A percentile compares a stretch with the other conserved stretches of the same genome.
These are phyloP conservation scores for Laguncularia racemosa DNA, from an alignment of 345 rosid genomes.

Conservation along the genomic window DNA sequence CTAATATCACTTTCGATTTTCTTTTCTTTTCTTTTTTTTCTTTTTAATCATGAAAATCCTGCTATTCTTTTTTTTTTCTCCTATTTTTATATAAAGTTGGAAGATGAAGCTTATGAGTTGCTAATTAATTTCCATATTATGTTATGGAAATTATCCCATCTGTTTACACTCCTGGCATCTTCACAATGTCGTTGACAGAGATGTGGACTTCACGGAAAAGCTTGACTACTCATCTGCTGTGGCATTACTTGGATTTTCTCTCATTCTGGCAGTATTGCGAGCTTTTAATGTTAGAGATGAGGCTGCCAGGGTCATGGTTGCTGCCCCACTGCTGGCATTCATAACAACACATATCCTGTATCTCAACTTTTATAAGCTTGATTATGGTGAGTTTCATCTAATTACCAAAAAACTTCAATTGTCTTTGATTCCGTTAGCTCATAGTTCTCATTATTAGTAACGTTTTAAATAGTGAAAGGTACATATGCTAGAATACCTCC, in stretches of 20 bases:
- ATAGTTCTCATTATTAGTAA: not conserved
- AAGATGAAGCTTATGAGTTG: too few relatives aligned
- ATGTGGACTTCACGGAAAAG: slow-evolving; percentile 76
- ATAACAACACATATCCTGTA: slow-evolving; percentile 76
- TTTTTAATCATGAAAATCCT: too few relatives aligned
- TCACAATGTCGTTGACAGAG: slow-evolving; percentile 31
- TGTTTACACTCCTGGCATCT: not conserved
- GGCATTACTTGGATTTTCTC: slow-evolving; percentile 53
- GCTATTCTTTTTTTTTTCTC: too few relatives aligned
- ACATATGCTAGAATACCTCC: too few relatives aligned
- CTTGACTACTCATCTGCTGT: slow-evolving; percentile 80
- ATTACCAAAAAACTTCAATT: not conserved
- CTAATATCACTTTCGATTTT: too few relatives aligned
- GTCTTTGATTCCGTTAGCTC: not conserved
- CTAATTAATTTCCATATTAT: too few relatives aligned
- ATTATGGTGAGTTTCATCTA: slow-evolving; percentile 43
- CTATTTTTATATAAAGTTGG: too few relatives aligned
- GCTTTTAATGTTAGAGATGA: slow-evolving; percentile 62
- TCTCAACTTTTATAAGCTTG: slow-evolving; percentile 70
- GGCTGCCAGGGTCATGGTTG: slow-evolving; percentile 78
- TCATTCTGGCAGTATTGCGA: slow-evolving; percentile 60
- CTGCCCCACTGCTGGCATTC: slow-evolving; percentile 76
- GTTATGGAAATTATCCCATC: not conserved
- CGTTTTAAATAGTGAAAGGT: too few relatives aligned
- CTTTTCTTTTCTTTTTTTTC: too few relatives aligned